A percentile compares a stretch with the other conserved stretches of the same genome.
phyloP scores from a whole-genome alignment of 768 basidiomycete species.

The Boletus reticulatus region DNA sequence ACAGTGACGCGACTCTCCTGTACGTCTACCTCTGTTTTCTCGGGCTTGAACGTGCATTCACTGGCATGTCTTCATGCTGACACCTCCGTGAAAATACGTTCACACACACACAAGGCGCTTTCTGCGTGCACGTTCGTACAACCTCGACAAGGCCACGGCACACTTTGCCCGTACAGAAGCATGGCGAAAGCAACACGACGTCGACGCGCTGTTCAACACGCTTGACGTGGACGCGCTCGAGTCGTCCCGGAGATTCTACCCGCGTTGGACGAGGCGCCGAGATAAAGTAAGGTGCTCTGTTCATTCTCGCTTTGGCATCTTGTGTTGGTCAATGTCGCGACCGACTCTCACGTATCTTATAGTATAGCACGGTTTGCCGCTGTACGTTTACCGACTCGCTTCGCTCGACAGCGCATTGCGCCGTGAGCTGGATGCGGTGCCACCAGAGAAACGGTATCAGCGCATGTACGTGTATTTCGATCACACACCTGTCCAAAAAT shows the following conservation, averaged over 20 bases:
- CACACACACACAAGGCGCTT: slow-evolving; percentile 59
- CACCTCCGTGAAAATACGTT: no score
- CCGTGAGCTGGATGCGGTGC: slow-evolving; percentile 56
- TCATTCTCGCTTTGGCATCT: not conserved
- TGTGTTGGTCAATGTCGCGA: not conserved
- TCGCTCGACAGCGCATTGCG: slow-evolving; percentile 51
- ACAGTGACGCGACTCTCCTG: slow-evolving; percentile 68
- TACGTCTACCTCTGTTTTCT: slow-evolving; percentile 33
- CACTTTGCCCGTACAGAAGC: slow-evolving; percentile 67
- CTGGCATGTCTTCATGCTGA: no score
- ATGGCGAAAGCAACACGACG: slow-evolving; percentile 64
- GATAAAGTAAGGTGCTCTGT: slow-evolving; percentile 55
- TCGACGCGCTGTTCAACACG: slow-evolving; percentile 59
- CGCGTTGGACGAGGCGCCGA: slow-evolving; percentile 76
- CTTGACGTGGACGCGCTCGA: slow-evolving; percentile 63
- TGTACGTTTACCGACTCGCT: slow-evolving; percentile 77
- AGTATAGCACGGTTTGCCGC: slow-evolving; percentile 60
- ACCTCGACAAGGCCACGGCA: slow-evolving; percentile 57
- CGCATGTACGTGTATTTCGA: no score
- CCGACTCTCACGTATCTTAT: not conserved
- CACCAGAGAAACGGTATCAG: slow-evolving; percentile 56
- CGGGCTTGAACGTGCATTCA: no score
- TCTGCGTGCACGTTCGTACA: slow-evolving; percentile 74
- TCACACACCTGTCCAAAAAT: no score
- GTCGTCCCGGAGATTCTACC: slow-evolving; percentile 61